Evolutionary conservation across 306 rosid species (phyloP).

Genomic region (Oxytropis ochrocephala): DNA sequence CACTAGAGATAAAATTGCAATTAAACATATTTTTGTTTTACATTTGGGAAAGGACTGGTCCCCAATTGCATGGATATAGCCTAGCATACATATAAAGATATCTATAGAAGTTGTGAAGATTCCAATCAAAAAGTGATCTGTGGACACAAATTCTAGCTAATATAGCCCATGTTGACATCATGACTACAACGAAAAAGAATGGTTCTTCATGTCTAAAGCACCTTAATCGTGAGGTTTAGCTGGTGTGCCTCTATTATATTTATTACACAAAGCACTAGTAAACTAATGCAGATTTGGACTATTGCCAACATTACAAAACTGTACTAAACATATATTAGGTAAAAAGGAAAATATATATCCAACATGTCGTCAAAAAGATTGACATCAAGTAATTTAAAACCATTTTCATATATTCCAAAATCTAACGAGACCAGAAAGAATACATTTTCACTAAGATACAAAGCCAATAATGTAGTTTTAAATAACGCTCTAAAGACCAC

Average conservation of each 20-base stretch:
- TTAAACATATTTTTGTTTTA: neutral
- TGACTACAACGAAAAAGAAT: slow-evolving; percentile 19
- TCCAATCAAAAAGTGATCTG: slow-evolving; percentile 18
- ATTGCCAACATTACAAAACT: neutral
- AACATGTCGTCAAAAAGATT: slow-evolving; percentile 12
- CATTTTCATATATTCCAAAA: slow-evolving; percentile 15
- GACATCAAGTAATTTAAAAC: slow-evolving; percentile 4
- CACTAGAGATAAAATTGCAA: too few relatives aligned
- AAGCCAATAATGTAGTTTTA: neutral
- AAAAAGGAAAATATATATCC: neutral
- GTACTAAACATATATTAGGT: neutral
- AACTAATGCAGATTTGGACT: neutral
- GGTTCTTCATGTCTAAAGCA: neutral
- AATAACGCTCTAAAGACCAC: neutral
- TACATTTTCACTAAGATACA: neutral
- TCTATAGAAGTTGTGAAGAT: neutral
- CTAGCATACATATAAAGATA: neutral
- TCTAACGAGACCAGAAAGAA: neutral
- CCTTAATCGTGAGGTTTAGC: slow-evolving; percentile 1
- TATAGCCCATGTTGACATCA: neutral
- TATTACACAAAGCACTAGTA: neutral
- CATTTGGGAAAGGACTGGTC: slow-evolving; percentile 7
- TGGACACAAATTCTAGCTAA: neutral
- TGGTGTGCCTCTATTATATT: neutral
- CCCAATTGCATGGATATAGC: neutral